Conservation (phyloP, 208 protist species). For the Trypanosoma platydactyli region DNA sequence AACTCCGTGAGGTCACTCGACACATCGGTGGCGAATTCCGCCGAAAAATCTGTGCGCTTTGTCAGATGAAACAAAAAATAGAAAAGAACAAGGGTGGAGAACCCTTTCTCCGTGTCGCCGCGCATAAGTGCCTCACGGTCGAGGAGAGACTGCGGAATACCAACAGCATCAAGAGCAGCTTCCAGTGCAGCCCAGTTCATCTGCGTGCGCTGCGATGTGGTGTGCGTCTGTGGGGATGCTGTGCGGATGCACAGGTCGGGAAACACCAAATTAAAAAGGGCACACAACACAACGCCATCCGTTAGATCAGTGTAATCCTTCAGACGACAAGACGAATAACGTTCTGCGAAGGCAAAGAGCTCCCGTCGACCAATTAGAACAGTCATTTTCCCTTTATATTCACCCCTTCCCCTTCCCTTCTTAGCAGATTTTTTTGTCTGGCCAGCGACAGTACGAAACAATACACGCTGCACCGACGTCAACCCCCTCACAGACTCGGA, state of each 20-base stretch:
- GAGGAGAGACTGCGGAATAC: conserved; percentile 55
- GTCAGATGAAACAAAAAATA: conserved; percentile 77
- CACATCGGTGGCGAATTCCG: conserved; percentile 80
- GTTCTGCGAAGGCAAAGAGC: conserved; percentile 83
- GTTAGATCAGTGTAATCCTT: conserved; percentile 58
- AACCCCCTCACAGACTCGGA: neutral
- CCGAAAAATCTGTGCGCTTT: conserved; percentile 71
- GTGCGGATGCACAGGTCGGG: conserved; percentile 47
- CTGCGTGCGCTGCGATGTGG: conserved; percentile 46
- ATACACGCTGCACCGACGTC: too few species aligned
- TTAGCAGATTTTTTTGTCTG: too few species aligned
- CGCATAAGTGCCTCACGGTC: conserved; percentile 35
- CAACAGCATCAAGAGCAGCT: conserved; percentile 40
- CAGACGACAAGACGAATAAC: conserved; percentile 49
- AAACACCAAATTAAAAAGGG: conserved; percentile 75
- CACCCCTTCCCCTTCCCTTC: neutral
- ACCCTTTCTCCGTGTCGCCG: conserved; percentile 50
- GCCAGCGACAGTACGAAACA: too few species aligned
- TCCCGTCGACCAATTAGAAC: conserved; percentile 71
- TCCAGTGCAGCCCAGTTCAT: conserved; percentile 64
- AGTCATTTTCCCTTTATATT: conserved; percentile 11
- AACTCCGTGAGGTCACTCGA: conserved; percentile 49
- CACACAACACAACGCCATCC: conserved; percentile 62
- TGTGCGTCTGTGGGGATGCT: conserved; percentile 62
- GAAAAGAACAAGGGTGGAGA: conserved; percentile 74